phyloP scores from a whole-genome alignment of 2,329 filamentous ascomycete genomes.

The Colletotrichum navitas region DNA sequence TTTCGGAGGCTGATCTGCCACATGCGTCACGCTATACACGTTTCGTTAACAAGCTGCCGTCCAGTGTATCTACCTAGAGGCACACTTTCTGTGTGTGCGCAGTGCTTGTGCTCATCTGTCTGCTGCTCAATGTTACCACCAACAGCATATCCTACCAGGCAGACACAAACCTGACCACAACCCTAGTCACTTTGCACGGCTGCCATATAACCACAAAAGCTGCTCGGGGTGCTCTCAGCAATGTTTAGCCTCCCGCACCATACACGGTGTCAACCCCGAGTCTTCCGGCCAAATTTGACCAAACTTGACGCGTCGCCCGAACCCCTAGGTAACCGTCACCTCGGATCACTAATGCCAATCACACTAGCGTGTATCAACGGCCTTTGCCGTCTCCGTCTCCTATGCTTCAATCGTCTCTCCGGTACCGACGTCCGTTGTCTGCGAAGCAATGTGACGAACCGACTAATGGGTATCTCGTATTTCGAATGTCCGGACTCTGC shows the following conservation, averaged over 20 bases:
- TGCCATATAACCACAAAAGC: constrained; percentile 14
- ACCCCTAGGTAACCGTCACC: constrained; percentile 2
- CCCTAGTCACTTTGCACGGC: constrained; percentile 1
- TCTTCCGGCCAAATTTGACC: constrained; percentile 27
- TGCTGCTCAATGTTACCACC: constrained; percentile 10
- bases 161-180: constrained; percentile 13
- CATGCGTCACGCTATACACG: constrained; percentile 32
- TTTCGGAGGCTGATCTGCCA: constrained; percentile 1
- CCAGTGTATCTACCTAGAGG: constrained; percentile 29
- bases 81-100: constrained; percentile 12
- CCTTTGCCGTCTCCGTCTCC: constrained; percentile 6
- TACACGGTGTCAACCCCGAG: constrained; percentile 21
- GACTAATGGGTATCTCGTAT: constrained; percentile 41
- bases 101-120: constrained; percentile 15
- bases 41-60: constrained; percentile 31
- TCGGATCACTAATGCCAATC: constrained; percentile 21
- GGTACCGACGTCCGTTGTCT: constrained; percentile 21
- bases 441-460: constrained; percentile 39
- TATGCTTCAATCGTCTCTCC: constrained; percentile 11
- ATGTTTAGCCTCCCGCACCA: constrained; percentile 17
- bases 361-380: background rate
- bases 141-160: constrained; percentile 30
- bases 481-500: constrained; percentile 34
- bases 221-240: constrained; percentile 12
- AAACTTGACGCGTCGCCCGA: constrained; percentile 15